Base-by-base conservation (phyloP, 495 filamentous ascomycete genomes). In the Penicillium desertorum region DNA sequence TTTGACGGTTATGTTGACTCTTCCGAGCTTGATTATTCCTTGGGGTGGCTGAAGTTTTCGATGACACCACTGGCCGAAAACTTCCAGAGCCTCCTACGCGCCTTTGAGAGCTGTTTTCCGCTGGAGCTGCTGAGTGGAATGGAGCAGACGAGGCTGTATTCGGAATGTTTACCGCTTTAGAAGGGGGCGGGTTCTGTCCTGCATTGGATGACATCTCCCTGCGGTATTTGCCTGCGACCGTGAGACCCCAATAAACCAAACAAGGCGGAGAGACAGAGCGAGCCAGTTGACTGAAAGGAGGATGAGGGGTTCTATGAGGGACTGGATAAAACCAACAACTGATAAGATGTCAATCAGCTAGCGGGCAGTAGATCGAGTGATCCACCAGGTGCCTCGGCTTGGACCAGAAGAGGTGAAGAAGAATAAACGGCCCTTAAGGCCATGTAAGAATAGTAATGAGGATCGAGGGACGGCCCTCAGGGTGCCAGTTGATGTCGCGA, bases 11-110 rank as follows among this genome's bases (percentile, higher is more conserved):
- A 60, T 96, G 89, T 68, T 90, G 89, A 69, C 84, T 90, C 72
- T 86, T 86, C 50, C 80, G 74, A 23, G 74, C 74, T 76, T 97
- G 93, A 54, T 80, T 85, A 74, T 92, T 96, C 58, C 90, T 79
- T 43, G 80, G 69, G 30, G 81, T 71, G 19, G 76, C 73, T 7
- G 79, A 67, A 34, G 66, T 70, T 37, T 83, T 80, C 44, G 85
- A 79, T 14, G 76, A 79, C 16, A 84, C 75, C 44, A 83, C 84
- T 50, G 84, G 77, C 39, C 86, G 83, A 66, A 81, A 81, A 62
- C 81, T 85, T 53, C 87, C 83, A 32, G 84, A 85, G 46, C 81
- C 81, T 51, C 86, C 85, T 46, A 72, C 69, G 56, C 87, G 83
- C 66, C 84, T 76, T 65, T 88, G 85, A 36, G 78, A 78, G 37